A percentile compares a stretch with the other conserved stretches of the same genome.
Conservation (phyloP, 108 stramenopile genomes). For the Cyclotella sp. region DNA sequence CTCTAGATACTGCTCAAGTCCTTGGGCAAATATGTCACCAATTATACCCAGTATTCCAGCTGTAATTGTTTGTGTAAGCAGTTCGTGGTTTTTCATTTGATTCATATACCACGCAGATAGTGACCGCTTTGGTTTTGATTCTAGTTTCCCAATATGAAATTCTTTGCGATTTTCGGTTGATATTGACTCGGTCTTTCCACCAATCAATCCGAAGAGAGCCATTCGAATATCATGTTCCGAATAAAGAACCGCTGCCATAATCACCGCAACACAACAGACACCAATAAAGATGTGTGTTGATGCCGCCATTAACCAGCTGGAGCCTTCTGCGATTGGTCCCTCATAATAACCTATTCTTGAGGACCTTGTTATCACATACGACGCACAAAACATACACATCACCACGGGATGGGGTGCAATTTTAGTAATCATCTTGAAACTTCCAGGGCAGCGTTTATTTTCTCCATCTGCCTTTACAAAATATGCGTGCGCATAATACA, state of each 20-base stretch:
- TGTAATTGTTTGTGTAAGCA: not conserved
- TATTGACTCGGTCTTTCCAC: not conserved
- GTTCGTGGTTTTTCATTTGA: conserved; percentile 12
- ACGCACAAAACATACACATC: conserved; percentile 50
- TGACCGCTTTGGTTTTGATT: not conserved
- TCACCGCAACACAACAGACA: conserved; percentile 46
- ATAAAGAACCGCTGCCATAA: conserved; percentile 26
- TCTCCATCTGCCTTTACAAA: conserved; percentile 44
- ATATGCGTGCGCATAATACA: conserved; percentile 68
- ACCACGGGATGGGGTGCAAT: conserved; percentile 70
- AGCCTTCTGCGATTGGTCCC: conserved; percentile 31
- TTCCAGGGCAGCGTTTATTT: not conserved
- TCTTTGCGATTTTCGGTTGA: not conserved
- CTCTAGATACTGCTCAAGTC: not conserved
- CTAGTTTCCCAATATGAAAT: not conserved
- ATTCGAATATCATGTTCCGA: conserved; percentile 55
- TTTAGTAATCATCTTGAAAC: conserved; percentile 29
- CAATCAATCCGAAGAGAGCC: conserved; percentile 10
- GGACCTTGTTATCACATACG: conserved; percentile 50
- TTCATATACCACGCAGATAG: conserved; percentile 4
- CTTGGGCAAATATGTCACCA: conserved; percentile 6
- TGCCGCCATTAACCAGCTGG: conserved; percentile 64
- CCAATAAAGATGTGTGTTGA: conserved; percentile 64
- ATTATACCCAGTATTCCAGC: conserved; percentile 3
- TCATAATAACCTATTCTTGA: conserved; percentile 32